Base-by-base conservation (phyloP, 768 basidiomycete species). In the Fibroporia radiculosa region DNA sequence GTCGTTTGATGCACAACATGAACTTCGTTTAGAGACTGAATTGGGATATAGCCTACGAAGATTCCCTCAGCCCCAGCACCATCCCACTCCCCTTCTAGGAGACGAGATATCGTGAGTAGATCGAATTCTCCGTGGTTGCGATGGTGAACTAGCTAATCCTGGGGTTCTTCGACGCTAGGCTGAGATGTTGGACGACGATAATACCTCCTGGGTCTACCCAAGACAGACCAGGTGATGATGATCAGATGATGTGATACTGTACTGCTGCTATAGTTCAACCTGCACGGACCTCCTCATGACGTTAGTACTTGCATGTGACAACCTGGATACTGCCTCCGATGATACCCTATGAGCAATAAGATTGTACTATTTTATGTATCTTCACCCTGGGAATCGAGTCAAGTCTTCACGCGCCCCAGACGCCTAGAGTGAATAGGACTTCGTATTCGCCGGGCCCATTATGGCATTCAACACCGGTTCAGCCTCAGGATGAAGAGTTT, bases 121-220 rank as follows among this genome's bases (percentile, higher is more conserved):
- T 36, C 8, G 25, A 5, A 8, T 20, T 39, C 38, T 22, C 29
- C 11, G 27, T 18, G 13, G 10, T n/a, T 32, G 27, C 27, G 7
- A 12, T 10, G 14, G 25, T 28, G 24, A 27, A 12, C 27, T 25
- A 6, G 6, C 36, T 12, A 29, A 20, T 11, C 37, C 12, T 12
- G 45, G 11, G 36, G 18, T 10, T 10, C 5, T 18, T 5, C 6
- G 24, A 42, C 24, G 42, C 8, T 42, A 59, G 58, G 62, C 60
- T 14, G 55, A 62, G 41, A 60, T 58, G 54, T 48, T 64, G 14
- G 62, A 64, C 12, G 61, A 61, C 26, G 62, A 63, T 13, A 61
- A 63, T 39, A 38, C 52, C 45, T 53, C 62, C 3, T 63, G 62
- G 62, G 61, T 58, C 52, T 58, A 31, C 29, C 29, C 29, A 31